These are phyloP conservation scores for Penicillium sp. DNA, from an alignment of 2,329 filamentous ascomycete species.

Conservation along the genomic window DNA sequence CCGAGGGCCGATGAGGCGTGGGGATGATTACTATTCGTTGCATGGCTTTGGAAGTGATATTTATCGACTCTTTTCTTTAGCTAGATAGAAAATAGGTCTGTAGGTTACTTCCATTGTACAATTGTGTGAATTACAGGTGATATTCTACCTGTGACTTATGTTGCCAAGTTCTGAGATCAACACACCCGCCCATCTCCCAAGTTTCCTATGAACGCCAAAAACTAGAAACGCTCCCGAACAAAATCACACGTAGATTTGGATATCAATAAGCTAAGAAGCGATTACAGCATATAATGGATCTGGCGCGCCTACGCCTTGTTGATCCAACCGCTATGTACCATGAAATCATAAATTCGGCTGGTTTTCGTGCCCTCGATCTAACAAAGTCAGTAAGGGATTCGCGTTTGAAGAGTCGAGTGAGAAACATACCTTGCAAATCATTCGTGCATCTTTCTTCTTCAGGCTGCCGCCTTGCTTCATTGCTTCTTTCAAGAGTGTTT, in stretches of 20 bases:
- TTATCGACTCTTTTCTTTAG: not conserved
- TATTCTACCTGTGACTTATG: not conserved
- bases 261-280: constrained; percentile 14
- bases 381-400: constrained; percentile 6
- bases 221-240: constrained; percentile 13
- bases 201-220: constrained; percentile 14
- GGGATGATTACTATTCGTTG: constrained; percentile 5
- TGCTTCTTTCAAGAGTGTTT: constrained; percentile 84
- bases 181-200: constrained; percentile 7
- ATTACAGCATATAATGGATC: not conserved
- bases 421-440: constrained; percentile 64
- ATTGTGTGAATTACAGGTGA: not conserved
- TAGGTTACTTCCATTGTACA: not conserved
- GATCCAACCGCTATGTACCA: constrained; percentile 89
- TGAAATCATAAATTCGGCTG: constrained; percentile 87
- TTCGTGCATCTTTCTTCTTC: constrained; percentile 91
- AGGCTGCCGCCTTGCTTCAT: constrained; percentile 82
- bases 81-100: not conserved
- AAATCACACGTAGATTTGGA: constrained; percentile 16
- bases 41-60: not conserved
- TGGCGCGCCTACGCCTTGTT: constrained; percentile 63
- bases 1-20: constrained; percentile 23
- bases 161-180: constrained; percentile 9
- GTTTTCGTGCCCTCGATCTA: constrained; percentile 81
- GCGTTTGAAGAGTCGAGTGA: not conserved